phyloP scores from a whole-genome alignment of 208 protist species.

The Paratrypanosoma confusum region DNA sequence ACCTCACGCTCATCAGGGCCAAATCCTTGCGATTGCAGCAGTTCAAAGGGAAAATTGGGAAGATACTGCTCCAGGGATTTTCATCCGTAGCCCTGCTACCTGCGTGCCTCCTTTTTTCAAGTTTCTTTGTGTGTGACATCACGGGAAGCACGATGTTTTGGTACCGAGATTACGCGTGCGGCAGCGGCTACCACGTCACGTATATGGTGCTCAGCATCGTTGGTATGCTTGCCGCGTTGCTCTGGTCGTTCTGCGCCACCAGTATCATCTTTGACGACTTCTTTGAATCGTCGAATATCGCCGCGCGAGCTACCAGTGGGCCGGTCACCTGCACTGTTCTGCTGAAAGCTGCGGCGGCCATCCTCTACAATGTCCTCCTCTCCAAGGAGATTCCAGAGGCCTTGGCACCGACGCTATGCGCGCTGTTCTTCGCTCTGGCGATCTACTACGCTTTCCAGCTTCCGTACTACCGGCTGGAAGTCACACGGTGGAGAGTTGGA shows the following conservation, averaged over 20 bases:
- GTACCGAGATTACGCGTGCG: constrained; percentile 1
- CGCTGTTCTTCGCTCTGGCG: not conserved
- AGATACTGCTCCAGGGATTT: not conserved
- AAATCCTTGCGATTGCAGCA: constrained; percentile 2
- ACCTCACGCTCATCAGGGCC: not conserved
- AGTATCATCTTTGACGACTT: constrained; percentile 9
- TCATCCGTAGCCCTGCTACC: constrained; percentile 3
- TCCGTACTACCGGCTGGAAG: constrained; percentile 7
- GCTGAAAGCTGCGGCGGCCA: constrained; percentile 1
- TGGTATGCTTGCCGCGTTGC: not conserved
- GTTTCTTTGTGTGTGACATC: constrained; percentile 3
- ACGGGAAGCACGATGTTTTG: constrained; percentile 2
- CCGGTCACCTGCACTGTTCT: not conserved
- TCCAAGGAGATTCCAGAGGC: not conserved
- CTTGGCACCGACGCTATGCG: constrained; percentile 2
- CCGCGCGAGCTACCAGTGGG: constrained; percentile 1
- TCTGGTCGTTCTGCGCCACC: not conserved
- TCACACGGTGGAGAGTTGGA: constrained; percentile 6
- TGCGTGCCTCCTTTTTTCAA: not conserved
- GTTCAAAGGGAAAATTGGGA: not conserved
- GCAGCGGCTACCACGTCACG: not conserved
- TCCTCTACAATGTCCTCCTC: constrained; percentile 8
- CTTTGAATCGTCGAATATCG: constrained; percentile 7
- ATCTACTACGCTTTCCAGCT: constrained; percentile 3
- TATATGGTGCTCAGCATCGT: constrained; percentile 1